These are phyloP conservation scores for Candida awuae DNA, from an alignment of 805 yeast genomes.

Conservation along the genomic window DNA sequence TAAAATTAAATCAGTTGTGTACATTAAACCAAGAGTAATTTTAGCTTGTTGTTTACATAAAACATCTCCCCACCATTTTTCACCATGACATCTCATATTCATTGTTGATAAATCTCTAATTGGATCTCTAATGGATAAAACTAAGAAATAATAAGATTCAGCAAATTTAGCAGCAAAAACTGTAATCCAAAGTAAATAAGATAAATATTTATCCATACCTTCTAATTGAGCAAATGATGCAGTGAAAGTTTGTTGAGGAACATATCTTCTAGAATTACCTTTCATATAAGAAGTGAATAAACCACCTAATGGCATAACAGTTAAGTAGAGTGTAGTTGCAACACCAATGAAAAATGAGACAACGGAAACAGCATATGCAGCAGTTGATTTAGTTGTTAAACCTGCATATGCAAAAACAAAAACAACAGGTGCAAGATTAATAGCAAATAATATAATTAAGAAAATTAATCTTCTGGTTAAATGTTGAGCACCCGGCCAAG, in stretches of 20 bases:
- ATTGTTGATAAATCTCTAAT: constrained; percentile 79
- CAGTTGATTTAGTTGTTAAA: constrained; percentile 51
- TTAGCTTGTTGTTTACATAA: constrained; percentile 83
- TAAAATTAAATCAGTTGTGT: constrained; percentile 81
- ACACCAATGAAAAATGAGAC: constrained; percentile 86
- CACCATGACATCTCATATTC: constrained; percentile 94
- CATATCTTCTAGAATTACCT: constrained; percentile 76
- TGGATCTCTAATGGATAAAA: constrained; percentile 87
- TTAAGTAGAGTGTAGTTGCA: constrained; percentile 74
- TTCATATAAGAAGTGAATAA: constrained; percentile 88
- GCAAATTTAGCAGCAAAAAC: constrained; percentile 83
- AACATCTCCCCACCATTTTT: constrained; percentile 70
- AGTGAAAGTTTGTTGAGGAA: constrained; percentile 92
- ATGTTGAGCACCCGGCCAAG: constrained; percentile 99
- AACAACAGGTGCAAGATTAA: constrained; percentile 79
- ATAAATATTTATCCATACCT: constrained; percentile 94
- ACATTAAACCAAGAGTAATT: constrained; percentile 88
- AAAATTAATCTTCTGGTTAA: constrained; percentile 80
- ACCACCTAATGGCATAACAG: constrained; percentile 96
- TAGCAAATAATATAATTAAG: constrained; percentile 51
- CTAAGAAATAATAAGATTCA: constrained; percentile 91
- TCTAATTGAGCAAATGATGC: constrained; percentile 74
- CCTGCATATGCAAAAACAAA: constrained; percentile 81
- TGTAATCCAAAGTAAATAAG: constrained; percentile 81
- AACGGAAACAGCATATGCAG: constrained; percentile 72